phyloP scores from a whole-genome alignment of 345 rosid species.

The Psidium friedrichsthalianum region DNA sequence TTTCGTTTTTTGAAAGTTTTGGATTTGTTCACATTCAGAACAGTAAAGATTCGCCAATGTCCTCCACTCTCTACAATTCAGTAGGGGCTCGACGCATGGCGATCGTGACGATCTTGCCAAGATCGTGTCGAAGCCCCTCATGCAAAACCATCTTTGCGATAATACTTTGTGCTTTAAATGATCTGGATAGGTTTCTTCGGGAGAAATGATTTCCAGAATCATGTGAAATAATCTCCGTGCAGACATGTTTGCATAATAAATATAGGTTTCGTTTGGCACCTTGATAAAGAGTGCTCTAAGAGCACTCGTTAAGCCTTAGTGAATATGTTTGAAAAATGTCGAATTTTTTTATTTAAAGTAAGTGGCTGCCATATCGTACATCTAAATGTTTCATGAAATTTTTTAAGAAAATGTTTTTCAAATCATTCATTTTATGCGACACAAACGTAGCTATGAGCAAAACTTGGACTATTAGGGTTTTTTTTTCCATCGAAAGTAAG shows the following conservation, averaged over 20 bases:
- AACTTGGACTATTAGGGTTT: neutral
- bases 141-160: neutral
- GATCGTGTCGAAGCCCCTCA: neutral
- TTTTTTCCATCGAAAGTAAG: neutral
- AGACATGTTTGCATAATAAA: neutral
- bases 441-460: neutral
- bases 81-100: neutral
- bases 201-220: neutral
- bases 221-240: neutral
- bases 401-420: too few relatives aligned
- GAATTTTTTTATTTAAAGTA: neutral
- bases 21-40: neutral
- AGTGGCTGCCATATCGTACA: neutral
- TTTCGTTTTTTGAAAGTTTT: neutral
- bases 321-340: rapidly evolving
- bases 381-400: too few relatives aligned
- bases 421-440: too few relatives aligned
- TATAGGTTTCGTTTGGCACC: too few relatives aligned
- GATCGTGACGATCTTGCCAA: neutral
- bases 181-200: neutral
- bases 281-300: neutral
- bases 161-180: neutral
- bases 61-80: neutral
- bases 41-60: neutral
- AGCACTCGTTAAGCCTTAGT: neutral